These are phyloP conservation scores for Smittium culicis DNA, from an alignment of 371 early-diverging fungal genomes.

Conservation along the genomic window DNA sequence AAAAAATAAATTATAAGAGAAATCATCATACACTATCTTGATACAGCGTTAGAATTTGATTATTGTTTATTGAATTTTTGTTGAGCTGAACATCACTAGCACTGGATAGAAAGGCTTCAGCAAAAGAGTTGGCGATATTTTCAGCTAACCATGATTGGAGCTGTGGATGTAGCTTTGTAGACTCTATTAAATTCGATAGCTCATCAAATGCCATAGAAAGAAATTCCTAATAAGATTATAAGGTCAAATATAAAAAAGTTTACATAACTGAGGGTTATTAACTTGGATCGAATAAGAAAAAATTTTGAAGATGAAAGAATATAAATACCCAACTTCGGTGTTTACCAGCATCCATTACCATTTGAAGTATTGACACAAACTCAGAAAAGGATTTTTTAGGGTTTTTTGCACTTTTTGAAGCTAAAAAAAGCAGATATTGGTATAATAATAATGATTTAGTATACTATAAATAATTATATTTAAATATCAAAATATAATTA, in stretches of 20 bases:
- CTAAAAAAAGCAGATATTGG: not conserved
- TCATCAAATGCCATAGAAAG: slow-evolving; percentile 58
- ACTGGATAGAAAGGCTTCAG: slow-evolving; percentile 42
- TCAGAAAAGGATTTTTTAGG: slow-evolving; percentile 17
- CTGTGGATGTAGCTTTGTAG: slow-evolving; percentile 34
- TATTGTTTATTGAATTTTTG: slow-evolving; percentile 10
- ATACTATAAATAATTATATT: not conserved
- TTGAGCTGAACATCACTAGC: slow-evolving; percentile 21
- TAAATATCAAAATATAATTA: too few relatives aligned
- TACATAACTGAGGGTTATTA: too few relatives aligned
- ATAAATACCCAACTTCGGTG: slow-evolving; percentile 28
- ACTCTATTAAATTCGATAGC: slow-evolving; percentile 42
- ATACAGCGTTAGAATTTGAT: not conserved
- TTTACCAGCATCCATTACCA: slow-evolving; percentile 28
- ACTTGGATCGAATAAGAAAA: too few relatives aligned
- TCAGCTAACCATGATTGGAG: slow-evolving; percentile 55
- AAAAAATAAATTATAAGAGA: too few relatives aligned
- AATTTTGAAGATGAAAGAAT: not conserved
- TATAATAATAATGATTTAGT: not conserved
- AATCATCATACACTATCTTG: not conserved
- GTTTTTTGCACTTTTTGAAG: not conserved
- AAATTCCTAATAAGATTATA: slow-evolving; percentile 22
- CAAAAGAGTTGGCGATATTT: slow-evolving; percentile 46
- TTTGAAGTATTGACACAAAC: slow-evolving; percentile 26
- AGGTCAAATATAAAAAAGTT: too few relatives aligned